phyloP scores from a whole-genome alignment of 768 basidiomycete genomes.

The Pisolithus orientalis region DNA sequence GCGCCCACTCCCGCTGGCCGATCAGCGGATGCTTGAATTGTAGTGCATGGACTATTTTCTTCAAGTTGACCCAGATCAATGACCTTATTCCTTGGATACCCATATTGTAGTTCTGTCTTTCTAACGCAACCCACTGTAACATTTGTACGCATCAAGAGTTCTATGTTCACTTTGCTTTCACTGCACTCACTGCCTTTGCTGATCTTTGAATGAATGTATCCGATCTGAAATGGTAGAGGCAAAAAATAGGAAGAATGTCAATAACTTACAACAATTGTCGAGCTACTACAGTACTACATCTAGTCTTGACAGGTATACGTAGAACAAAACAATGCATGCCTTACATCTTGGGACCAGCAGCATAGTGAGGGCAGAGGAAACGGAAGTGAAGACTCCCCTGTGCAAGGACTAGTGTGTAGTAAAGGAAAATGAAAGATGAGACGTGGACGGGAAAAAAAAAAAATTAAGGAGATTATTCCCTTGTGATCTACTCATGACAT shows the following conservation, averaged over 20 bases:
- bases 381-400: neutral
- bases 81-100: neutral
- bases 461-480: conserved; percentile 24
- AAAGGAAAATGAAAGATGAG: neutral
- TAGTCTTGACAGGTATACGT: conserved; percentile 20
- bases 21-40: conserved; percentile 27
- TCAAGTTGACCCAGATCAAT: too few species aligned
- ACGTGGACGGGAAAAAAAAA: conserved; percentile 8
- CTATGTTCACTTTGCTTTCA: neutral
- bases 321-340: neutral
- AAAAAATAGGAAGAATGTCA: neutral
- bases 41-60: conserved; percentile 4
- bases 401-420: conserved; percentile 1
- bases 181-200: neutral
- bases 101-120: neutral
- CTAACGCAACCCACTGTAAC: neutral
- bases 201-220: neutral
- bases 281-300: conserved; percentile 17
- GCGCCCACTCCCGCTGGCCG: conserved; percentile 23
- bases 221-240: neutral
- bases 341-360: too few species aligned
- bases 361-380: neutral
- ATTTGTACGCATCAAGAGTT: too few species aligned
- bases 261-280: conserved; percentile 13
- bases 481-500: conserved; percentile 2